Base-by-base conservation (phyloP, 768 basidiomycete species). In the Collybia mongolica region DNA sequence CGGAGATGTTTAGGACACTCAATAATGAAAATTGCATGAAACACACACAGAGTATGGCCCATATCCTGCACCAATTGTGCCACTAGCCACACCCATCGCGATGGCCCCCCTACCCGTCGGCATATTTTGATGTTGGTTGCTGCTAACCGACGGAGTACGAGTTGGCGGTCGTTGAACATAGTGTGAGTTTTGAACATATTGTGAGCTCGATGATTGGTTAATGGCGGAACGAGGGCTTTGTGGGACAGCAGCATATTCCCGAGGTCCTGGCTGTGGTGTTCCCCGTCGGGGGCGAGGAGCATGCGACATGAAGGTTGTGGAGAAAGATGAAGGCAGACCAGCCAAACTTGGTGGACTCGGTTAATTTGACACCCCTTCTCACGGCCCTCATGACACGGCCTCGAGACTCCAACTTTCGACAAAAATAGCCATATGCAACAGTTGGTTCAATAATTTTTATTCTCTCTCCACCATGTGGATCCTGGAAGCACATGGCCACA, bases 1-100 rank as follows among this genome's bases (percentile, higher is more conserved):
- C 44, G 43, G 48, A 56, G 47, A 45, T 44, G 43, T 52, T 46
- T 51, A 42, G 52, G 50, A 29, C 44, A 40, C 11, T 32, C 32
- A 49, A 49, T 48, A 32, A 39, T 22, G 28, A 35, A 44, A 14
- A 23, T 39, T 45, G 46, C 32, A 46, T 12, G 36, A 23, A 44
- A 39, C 11, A 72, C 84, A 51, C 57, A 92, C 90, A n/a, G 89
- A 84, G 71, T 93, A 93, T 20, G 91, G 91, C 9, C 91, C 91
- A 73, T 92, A 93, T 15, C 82, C 83, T 20, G 81, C 79, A 3
- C 91, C 91, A 60, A 93, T 88, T 28, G 74, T 72, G 6, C 90
- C 91, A 24, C 77, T 86, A 0, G 88, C 89, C n/a, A 93, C 89
- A 40, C 88, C 86, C 54, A 82, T 84, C 8, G 86, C 80, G 40